These are phyloP conservation scores for Microdochium nivale DNA, from an alignment of 2,329 filamentous ascomycete genomes.

Conservation along the genomic window DNA sequence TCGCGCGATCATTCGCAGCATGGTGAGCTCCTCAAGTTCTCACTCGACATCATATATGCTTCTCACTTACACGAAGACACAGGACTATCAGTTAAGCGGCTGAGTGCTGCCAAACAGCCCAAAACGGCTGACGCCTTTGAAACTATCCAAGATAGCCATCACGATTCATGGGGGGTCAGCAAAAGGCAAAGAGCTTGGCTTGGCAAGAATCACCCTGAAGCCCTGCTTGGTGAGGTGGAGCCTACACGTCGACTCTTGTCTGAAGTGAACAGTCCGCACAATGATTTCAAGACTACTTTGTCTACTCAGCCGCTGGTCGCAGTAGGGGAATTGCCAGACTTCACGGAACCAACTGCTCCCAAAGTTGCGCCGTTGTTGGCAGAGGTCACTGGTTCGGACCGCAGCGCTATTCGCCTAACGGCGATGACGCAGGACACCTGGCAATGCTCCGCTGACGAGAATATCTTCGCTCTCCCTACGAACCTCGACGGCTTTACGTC, in stretches of 20 bases:
- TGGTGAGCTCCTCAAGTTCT: conserved; percentile 9
- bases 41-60: conserved; percentile 3
- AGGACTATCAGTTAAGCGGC: neutral
- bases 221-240: conserved; percentile 21
- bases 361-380: conserved; percentile 29
- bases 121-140: conserved; percentile 1
- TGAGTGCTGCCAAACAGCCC: neutral
- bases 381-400: conserved; percentile 45
- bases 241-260: conserved; percentile 12
- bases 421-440: conserved; percentile 40
- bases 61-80: neutral
- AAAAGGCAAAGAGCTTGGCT: conserved; percentile 35
- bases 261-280: conserved; percentile 7
- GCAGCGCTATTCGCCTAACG: conserved; percentile 48
- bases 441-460: conserved; percentile 36
- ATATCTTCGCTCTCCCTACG: conserved; percentile 8
- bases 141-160: conserved; percentile 2
- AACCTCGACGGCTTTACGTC: neutral
- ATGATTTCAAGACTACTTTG: conserved; percentile 3
- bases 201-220: conserved; percentile 40
- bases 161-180: conserved; percentile 11
- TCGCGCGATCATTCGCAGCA: conserved; percentile 14
- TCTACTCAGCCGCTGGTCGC: conserved; percentile 35
- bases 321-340: conserved; percentile 43
- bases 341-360: conserved; percentile 17